Conservation (phyloP, 2,329 filamentous ascomycete genomes). For the Exophiala bonariae region DNA sequence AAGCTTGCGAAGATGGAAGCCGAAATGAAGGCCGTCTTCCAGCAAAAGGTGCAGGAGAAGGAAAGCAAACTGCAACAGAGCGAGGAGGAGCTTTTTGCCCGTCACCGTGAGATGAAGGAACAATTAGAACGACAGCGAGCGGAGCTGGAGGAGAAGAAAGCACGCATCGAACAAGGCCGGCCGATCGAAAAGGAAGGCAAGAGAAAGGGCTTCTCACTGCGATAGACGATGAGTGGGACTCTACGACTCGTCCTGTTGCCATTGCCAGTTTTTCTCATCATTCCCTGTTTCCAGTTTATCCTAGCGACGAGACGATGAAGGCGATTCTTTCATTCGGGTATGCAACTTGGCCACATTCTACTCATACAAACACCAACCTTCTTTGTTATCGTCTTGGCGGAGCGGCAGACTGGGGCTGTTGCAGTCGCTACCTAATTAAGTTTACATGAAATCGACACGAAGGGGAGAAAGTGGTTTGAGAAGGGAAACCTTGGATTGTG, state of each 20-base stretch:
- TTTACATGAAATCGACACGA: constrained; percentile 16
- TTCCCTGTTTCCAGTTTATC: constrained; percentile 28
- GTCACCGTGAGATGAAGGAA: constrained; percentile 99
- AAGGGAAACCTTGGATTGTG: constrained; percentile 25
- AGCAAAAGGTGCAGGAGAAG: constrained; percentile 99
- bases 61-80: constrained; percentile 99
- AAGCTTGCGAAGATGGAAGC: constrained; percentile 99
- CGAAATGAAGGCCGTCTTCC: constrained; percentile 99
- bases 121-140: constrained; percentile 91
- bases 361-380: constrained; percentile 9
- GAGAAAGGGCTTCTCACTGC: constrained; percentile 99
- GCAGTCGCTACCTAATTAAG: constrained; percentile 19
- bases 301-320: constrained; percentile 33
- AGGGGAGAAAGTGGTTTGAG: constrained; percentile 1
- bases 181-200: constrained; percentile 97
- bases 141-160: constrained; percentile 98
- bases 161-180: constrained; percentile 88
- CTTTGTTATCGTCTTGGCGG: constrained; percentile 16
- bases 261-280: constrained; percentile 19
- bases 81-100: constrained; percentile 96
- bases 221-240: constrained; percentile 56
- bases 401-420: constrained; percentile 29
- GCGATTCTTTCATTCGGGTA: constrained; percentile 13
- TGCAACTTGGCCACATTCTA: constrained; percentile 13
- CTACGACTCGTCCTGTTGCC: constrained; percentile 4